Evolutionary conservation across 805 yeast species (phyloP).

Genomic region (Hanseniaspora valbyensis): DNA sequence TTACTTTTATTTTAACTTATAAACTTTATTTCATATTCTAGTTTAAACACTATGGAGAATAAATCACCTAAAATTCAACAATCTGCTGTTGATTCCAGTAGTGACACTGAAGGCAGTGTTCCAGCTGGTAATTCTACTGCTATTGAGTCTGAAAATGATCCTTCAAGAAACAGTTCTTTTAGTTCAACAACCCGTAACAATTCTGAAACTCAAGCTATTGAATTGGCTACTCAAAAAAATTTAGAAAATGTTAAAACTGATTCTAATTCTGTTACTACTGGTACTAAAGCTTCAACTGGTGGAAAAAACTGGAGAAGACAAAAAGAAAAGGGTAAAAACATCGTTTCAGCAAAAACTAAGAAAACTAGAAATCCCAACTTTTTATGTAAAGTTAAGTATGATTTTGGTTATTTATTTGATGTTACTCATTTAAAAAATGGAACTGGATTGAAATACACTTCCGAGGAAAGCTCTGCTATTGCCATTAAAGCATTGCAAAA

Average conservation of each 20-base stretch:
- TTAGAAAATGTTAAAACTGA: too few relatives aligned
- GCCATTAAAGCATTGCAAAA: constrained; percentile 3
- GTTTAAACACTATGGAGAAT: too few relatives aligned
- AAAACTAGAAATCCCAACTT: constrained; percentile 6
- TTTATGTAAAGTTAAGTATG: background rate
- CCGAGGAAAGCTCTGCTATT: constrained; percentile 4
- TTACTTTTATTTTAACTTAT: too few relatives aligned
- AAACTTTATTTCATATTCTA: background rate
- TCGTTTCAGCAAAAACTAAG: background rate
- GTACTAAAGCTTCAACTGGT: too few relatives aligned
- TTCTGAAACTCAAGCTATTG: background rate
- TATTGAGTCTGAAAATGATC: too few relatives aligned
- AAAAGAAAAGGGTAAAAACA: background rate
- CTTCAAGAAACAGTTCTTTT: too few relatives aligned
- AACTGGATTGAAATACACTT: background rate
- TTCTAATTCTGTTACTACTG: background rate
- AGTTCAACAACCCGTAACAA: background rate
- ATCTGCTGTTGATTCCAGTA: background rate
- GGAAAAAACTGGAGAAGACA: constrained; percentile 1
- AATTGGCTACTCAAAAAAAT: background rate
- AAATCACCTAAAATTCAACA: too few relatives aligned
- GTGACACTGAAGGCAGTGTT: too few relatives aligned
- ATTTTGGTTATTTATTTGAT: constrained; percentile 13
- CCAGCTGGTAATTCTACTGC: too few relatives aligned
- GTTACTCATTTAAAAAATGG: background rate